Evolutionary conservation across 2,329 filamentous ascomycete species (phyloP).

Genomic region (Ceratocystis harringtonii): DNA sequence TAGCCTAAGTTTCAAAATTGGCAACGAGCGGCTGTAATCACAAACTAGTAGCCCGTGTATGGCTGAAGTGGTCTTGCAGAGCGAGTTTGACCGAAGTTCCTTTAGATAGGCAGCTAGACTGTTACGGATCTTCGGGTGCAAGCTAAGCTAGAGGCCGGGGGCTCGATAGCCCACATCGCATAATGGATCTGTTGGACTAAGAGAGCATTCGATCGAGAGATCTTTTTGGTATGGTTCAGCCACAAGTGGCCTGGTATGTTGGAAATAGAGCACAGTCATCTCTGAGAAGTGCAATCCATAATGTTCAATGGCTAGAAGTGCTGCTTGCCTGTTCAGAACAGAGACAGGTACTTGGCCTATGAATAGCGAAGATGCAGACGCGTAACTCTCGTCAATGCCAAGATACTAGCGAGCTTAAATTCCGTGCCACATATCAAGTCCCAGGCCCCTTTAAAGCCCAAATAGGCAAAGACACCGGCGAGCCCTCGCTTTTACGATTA

Average conservation of each 20-base stretch:
- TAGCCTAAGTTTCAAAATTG: not conserved
- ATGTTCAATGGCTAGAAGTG: not conserved
- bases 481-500: too few species aligned
- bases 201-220: too few species aligned
- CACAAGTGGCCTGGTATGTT: too few species aligned
- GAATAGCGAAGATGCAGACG: not conserved
- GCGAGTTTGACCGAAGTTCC: not conserved
- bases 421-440: not conserved
- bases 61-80: not conserved
- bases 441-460: not conserved
- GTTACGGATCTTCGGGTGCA: not conserved
- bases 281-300: not conserved
- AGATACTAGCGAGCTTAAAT: not conserved
- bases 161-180: too few species aligned
- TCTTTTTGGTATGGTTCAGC: too few species aligned
- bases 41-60: not conserved
- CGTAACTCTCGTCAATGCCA: not conserved
- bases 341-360: not conserved
- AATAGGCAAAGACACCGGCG: not conserved
- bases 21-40: not conserved
- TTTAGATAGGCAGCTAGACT: not conserved
- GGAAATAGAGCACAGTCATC: too few species aligned
- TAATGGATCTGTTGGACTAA: too few species aligned
- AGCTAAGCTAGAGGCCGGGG: not conserved
- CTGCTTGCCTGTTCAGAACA: not conserved